Evolutionary conservation across 495 filamentous ascomycete species (phyloP).

Genomic region (Xylaria longipes): DNA sequence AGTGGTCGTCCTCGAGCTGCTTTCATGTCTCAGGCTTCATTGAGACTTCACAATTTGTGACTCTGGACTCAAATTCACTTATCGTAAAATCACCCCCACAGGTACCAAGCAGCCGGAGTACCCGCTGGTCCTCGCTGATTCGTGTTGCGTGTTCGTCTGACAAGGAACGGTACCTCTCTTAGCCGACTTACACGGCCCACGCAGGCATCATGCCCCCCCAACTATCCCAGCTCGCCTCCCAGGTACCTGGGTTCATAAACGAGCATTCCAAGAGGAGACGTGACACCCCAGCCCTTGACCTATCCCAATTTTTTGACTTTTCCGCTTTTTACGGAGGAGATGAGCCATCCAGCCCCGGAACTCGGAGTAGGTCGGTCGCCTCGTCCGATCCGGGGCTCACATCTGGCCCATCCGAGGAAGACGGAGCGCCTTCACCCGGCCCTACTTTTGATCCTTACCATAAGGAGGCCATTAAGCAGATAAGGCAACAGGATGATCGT

Average conservation of each 20-base stretch:
- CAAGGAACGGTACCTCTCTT: constrained; percentile 44
- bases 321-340: constrained; percentile 37
- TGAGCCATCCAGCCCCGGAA: constrained; percentile 40
- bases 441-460: constrained; percentile 40
- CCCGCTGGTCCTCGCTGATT: constrained; percentile 46
- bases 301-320: constrained; percentile 45
- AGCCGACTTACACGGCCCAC: constrained; percentile 47
- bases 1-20: constrained; percentile 44
- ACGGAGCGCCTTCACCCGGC: constrained; percentile 41
- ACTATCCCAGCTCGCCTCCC: constrained; percentile 43
- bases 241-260: constrained; percentile 44
- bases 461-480: constrained; percentile 40
- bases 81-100: constrained; percentile 47
- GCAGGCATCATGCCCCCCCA: constrained; percentile 41
- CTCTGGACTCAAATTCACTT: constrained; percentile 45
- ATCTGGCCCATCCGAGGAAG: constrained; percentile 43
- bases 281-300: constrained; percentile 39
- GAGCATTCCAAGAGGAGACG: constrained; percentile 37
- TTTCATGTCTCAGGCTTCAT: constrained; percentile 45
- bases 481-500: constrained; percentile 44
- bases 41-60: constrained; percentile 45
- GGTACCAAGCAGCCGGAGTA: constrained; percentile 41
- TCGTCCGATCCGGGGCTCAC: constrained; percentile 44
- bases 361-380: constrained; percentile 43
- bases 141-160: constrained; percentile 46